Conservation (phyloP, 768 basidiomycete species). For the Fibroporia radiculosa region DNA sequence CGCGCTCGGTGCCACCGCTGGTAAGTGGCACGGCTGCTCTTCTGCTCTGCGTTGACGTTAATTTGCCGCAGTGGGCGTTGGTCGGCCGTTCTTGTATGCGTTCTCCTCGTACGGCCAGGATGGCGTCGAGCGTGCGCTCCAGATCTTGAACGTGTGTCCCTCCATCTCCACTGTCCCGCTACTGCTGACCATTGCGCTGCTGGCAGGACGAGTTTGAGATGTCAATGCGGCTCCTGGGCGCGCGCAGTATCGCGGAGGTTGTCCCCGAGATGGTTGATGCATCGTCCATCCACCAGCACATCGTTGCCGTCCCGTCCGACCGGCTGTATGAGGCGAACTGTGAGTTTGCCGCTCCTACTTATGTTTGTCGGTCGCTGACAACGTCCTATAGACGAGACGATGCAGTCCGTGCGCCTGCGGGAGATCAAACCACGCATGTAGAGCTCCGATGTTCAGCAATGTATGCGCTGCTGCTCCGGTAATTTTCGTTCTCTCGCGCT, state of each 20-base stretch:
- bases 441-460: no score
- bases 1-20: constrained; percentile 85
- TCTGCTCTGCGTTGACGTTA: not conserved
- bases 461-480: no score
- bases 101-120: constrained; percentile 85
- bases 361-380: not conserved
- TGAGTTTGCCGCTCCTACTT: constrained; percentile 30
- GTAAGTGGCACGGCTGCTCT: constrained; percentile 24
- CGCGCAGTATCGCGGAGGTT: constrained; percentile 69
- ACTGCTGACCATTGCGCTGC: not conserved
- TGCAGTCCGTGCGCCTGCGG: constrained; percentile 35
- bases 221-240: constrained; percentile 92
- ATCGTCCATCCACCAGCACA: constrained; percentile 56
- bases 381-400: constrained; percentile 29
- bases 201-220: constrained; percentile 93
- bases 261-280: constrained; percentile 88
- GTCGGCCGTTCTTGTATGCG: constrained; percentile 82
- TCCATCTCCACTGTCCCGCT: not conserved
- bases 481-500: no score
- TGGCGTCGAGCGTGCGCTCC: constrained; percentile 76
- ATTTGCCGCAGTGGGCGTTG: constrained; percentile 67
- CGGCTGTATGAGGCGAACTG: constrained; percentile 77
- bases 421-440: constrained; percentile 33
- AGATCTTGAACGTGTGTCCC: constrained; percentile 59
- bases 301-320: constrained; percentile 63